These are phyloP conservation scores for Phytophthora brassicae DNA, from an alignment of 352 stramenopile species.

Conservation along the genomic window DNA sequence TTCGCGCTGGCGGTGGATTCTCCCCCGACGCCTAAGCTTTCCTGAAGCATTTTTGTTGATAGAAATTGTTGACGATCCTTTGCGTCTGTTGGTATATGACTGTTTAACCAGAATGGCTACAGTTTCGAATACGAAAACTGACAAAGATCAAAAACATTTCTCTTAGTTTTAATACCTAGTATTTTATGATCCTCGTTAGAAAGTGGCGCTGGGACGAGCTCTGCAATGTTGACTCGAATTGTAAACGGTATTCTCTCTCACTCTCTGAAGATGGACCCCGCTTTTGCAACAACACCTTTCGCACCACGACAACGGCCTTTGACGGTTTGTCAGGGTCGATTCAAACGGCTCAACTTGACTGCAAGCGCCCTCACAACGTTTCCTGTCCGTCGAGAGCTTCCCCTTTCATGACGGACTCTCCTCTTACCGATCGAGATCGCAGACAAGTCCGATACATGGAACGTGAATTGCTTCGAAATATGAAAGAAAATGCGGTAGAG, in stretches of 20 bases:
- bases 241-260: too few species aligned
- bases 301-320: background rate
- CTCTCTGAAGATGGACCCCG: background rate
- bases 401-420: conserved; percentile 6
- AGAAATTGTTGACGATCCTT: conserved; percentile 1
- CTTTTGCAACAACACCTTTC: background rate
- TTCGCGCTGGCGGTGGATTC: conserved; percentile 50
- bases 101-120: conserved; percentile 14
- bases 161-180: too few species aligned
- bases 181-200: background rate
- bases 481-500: conserved; percentile 6
- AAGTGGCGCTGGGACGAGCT: background rate
- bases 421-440: conserved; percentile 10
- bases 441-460: conserved; percentile 9
- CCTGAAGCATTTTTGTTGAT: conserved; percentile 45
- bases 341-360: too few species aligned
- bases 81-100: conserved; percentile 16
- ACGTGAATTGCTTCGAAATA: conserved; percentile 7
- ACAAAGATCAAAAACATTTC: too few species aligned
- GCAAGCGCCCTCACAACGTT: too few species aligned
- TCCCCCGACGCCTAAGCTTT: conserved; percentile 37
- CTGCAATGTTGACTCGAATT: too few species aligned
- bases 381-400: too few species aligned
- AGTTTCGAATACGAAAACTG: too few species aligned
- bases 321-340: too few species aligned